Percentiles rank a stretch among this genome's conserved stretches.
phyloP scores from a whole-genome alignment of 768 basidiomycete genomes.

The Xerocomus brunneocitrinus region DNA sequence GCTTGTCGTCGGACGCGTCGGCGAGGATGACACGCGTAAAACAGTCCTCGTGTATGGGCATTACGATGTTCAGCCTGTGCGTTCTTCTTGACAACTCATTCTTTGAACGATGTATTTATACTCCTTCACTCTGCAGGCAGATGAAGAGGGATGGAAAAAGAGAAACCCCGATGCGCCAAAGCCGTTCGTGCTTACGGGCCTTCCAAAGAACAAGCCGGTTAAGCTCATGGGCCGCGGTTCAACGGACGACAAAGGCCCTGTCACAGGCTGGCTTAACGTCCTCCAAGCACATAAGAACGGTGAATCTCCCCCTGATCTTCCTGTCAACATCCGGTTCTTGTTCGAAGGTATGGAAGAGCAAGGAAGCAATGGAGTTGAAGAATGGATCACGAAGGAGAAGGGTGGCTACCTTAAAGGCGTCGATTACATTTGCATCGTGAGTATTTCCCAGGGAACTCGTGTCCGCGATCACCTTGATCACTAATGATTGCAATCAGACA shows the following conservation, averaged over 20 bases:
- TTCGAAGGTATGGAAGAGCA: slow-evolving; percentile 96
- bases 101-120: background rate
- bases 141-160: background rate
- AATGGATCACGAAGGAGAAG: slow-evolving; percentile 69
- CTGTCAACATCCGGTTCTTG: slow-evolving; percentile 83
- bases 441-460: slow-evolving; percentile 14
- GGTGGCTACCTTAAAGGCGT: slow-evolving; percentile 73
- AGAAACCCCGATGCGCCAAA: background rate
- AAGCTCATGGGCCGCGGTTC: slow-evolving; percentile 79
- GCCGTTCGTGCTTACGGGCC: background rate
- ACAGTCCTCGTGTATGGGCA: background rate
- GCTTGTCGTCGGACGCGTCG: background rate
- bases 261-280: slow-evolving; percentile 87
- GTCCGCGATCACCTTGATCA: too few relatives aligned
- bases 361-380: slow-evolving; percentile 80
- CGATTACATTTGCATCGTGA: slow-evolving; percentile 83
- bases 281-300: slow-evolving; percentile 74
- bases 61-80: background rate
- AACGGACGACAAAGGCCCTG: slow-evolving; percentile 87
- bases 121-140: background rate
- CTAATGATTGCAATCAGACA: slow-evolving; percentile 38
- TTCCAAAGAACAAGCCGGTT: background rate
- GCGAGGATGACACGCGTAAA: background rate
- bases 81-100: background rate
- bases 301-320: slow-evolving; percentile 38